Evolutionary conservation across 2,329 filamentous ascomycete genomes (phyloP).

Genomic region (Kalaharituber pfeilii): DNA sequence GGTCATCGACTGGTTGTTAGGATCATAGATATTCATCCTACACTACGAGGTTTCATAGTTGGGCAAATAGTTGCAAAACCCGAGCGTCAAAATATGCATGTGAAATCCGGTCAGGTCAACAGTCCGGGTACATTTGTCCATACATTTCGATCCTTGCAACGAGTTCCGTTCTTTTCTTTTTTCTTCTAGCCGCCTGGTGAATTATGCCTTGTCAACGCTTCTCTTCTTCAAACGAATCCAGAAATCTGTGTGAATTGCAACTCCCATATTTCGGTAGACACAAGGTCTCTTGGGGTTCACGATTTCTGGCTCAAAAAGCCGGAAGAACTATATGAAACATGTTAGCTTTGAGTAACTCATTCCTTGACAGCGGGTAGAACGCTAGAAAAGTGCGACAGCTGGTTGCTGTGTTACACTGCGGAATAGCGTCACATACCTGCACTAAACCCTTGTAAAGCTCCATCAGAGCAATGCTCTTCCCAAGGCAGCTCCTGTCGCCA

Average conservation of each 20-base stretch:
- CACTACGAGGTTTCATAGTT: neutral
- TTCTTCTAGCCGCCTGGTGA: no score
- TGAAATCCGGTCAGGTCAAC: neutral
- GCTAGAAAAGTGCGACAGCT: no score
- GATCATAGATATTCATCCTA: neutral
- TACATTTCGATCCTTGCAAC: no score
- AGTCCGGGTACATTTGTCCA: neutral
- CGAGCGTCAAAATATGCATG: neutral
- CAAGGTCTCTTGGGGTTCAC: conserved; percentile 24
- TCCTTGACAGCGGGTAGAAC: no score
- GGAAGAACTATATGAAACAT: conserved; percentile 26
- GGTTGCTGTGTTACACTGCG: no score
- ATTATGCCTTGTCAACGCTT: neutral
- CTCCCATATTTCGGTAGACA: conserved; percentile 29
- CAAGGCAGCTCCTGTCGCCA: conserved; percentile 29
- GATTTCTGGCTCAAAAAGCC: conserved; percentile 26
- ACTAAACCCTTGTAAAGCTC: conserved; percentile 26
- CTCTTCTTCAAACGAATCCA: conserved; percentile 7
- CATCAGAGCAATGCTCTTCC: conserved; percentile 28
- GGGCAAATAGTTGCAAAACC: neutral
- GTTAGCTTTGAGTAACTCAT: no score
- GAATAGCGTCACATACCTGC: neutral
- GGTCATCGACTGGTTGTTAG: no score
- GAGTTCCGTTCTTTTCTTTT: no score
- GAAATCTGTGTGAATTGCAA: conserved; percentile 8